Evolutionary conservation across 495 filamentous ascomycete genomes (phyloP), one percentile per base, ranked within the genome.

Genomic region (Penicillium antarcticum): DNA sequence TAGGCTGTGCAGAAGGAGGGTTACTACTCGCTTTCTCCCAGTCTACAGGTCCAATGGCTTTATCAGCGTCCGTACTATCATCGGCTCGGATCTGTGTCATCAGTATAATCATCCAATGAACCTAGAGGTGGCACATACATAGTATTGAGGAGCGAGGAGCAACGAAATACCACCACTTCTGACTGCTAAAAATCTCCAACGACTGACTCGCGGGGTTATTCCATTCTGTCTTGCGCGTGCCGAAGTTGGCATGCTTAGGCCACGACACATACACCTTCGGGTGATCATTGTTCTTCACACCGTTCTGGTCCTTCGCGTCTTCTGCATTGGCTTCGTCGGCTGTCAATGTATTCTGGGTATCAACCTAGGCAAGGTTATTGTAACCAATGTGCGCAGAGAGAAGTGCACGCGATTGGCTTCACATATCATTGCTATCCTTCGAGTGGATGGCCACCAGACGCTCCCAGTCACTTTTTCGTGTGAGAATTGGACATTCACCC

Each of bases 181-280:
- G 55, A 36, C 69, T 68, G 24, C 70, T n/a, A n/a, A 65, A 45
- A 65, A 71, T 8, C 9, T 70, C 64, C 10, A 60, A 45, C 5
- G 70, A 67, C 45, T 74, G 72, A 40, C 62, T 66, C n/a, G 67
- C 46, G 9, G 66, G 66, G 26, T 70, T 69, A 13, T 65, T 66
- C 61, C 58, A 73, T 9, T 57, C 67, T 10, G 72, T 76, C 40
- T 75, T 71, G 29, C 65, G 65, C 8, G 60, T 69, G 36, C 73
- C 61, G 39, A 74, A 77, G 42, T 73, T 60, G 36, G 73, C 68
- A 46, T 79, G 75, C 51, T 79, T 77, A 14, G 70, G 72, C 68
- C 73, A 76, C 0, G 69, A 61, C 17, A 76, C 69, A 33, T 76
- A 77, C 13, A 76, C 73, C 54, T 77, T 79, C 8, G 74, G 64